A percentile compares a stretch with the other conserved stretches of the same genome.
Evolutionary conservation across 2,329 filamentous ascomycete genomes (phyloP).

Genomic region (Fusarium miscanthi): DNA sequence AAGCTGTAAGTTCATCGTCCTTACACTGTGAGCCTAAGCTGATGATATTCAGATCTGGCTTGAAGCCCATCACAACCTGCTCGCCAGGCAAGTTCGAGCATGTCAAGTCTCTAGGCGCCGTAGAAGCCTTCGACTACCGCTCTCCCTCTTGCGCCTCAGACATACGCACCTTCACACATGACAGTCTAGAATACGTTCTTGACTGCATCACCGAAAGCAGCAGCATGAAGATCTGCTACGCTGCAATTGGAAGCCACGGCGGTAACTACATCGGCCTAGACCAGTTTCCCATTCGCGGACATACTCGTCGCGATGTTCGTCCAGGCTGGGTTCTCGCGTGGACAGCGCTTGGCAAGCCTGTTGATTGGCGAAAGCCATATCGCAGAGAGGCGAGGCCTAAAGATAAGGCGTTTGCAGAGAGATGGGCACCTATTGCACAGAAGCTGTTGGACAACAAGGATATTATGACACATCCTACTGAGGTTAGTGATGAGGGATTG

Average conservation of each 20-base stretch:
- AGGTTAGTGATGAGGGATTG: conserved; percentile 4
- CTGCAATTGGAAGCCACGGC: neutral
- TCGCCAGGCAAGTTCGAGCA: conserved; percentile 13
- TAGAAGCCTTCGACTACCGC: conserved; percentile 4
- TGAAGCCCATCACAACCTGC: conserved; percentile 2
- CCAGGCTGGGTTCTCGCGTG: conserved; percentile 37
- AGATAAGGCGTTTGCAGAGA: conserved; percentile 1
- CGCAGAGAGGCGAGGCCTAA: neutral
- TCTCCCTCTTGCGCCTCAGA: conserved; percentile 5
- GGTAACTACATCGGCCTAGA: conserved; percentile 36
- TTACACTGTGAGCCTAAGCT: neutral
- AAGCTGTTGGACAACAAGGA: neutral
- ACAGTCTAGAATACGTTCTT: neutral
- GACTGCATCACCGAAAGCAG: conserved; percentile 5
- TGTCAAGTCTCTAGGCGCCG: neutral
- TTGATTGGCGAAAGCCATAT: conserved; percentile 25
- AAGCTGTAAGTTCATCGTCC: neutral
- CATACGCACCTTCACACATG: neutral
- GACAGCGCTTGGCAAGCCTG: conserved; percentile 27
- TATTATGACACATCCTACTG: neutral
- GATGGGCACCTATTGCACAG: conserved; percentile 4
- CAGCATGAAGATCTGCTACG: conserved; percentile 10
- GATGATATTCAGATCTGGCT: neutral
- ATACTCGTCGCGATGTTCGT: conserved; percentile 38
- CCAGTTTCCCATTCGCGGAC: conserved; percentile 36